Conservation (phyloP, 257 asterid species). For the Capsicum baccatum region DNA sequence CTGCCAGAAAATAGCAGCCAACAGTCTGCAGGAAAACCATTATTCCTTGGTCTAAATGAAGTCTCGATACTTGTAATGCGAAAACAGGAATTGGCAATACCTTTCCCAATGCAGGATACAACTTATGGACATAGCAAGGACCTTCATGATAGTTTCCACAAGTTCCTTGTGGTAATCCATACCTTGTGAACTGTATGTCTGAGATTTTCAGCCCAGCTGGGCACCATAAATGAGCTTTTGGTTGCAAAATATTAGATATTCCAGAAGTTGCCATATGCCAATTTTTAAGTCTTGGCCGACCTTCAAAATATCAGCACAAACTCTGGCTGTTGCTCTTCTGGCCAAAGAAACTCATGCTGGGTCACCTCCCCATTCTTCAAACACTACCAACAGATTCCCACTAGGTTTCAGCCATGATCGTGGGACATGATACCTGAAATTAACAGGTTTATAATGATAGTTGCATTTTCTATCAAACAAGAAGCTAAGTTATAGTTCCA, state of each 20-base stretch:
- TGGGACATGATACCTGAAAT: slow-evolving; percentile 39
- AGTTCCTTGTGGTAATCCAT: slow-evolving; percentile 31
- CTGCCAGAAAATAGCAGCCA: background rate
- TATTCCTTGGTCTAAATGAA: slow-evolving; percentile 1
- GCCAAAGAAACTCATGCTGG: slow-evolving; percentile 32
- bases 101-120: slow-evolving; percentile 31
- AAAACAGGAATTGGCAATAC: background rate
- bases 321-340: slow-evolving; percentile 34
- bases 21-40: background rate
- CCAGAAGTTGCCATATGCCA: slow-evolving; percentile 15
- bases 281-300: slow-evolving; percentile 23
- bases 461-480: slow-evolving; percentile 9
- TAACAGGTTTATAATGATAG: background rate
- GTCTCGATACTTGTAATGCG: background rate
- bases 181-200: slow-evolving; percentile 25
- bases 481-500: background rate
- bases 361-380: slow-evolving; percentile 41
- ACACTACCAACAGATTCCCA: slow-evolving; percentile 36
- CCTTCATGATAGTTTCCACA: slow-evolving; percentile 27
- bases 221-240: slow-evolving; percentile 32
- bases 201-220: slow-evolving; percentile 25
- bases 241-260: background rate
- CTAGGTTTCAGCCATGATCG: slow-evolving; percentile 40
- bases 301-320: slow-evolving; percentile 23
- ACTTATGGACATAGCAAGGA: slow-evolving; percentile 25